Conservation (phyloP, 2,329 filamentous ascomycete species). For the Nemania abortiva region DNA sequence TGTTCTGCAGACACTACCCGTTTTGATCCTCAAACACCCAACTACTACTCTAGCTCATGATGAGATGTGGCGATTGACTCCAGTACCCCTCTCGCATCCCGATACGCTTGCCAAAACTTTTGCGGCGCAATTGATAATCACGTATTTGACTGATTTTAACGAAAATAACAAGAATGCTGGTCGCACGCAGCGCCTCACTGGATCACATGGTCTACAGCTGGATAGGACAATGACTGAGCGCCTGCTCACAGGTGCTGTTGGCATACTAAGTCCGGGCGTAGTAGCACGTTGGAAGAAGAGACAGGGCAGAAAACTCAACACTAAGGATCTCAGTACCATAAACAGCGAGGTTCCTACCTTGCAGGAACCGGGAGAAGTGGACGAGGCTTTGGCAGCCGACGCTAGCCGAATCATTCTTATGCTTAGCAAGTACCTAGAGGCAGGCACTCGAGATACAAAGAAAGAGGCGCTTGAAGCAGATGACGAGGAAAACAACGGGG, state of each 20-base stretch:
- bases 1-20: constrained; percentile 75
- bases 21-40: constrained; percentile 76
- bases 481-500: constrained; percentile 59
- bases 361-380: constrained; percentile 57
- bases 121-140: constrained; percentile 77
- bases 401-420: constrained; percentile 86
- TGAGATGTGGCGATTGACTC: constrained; percentile 77
- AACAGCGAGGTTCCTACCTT: constrained; percentile 21
- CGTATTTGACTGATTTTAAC: constrained; percentile 85
- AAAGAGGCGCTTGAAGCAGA: constrained; percentile 55
- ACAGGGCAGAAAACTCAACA: constrained; percentile 41
- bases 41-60: constrained; percentile 71
- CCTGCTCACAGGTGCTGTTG: constrained; percentile 57
- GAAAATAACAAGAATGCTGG: constrained; percentile 68
- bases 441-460: constrained; percentile 65
- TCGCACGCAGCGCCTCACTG: constrained; percentile 70
- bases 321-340: constrained; percentile 21
- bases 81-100: constrained; percentile 76
- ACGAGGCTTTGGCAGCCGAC: constrained; percentile 81
- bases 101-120: constrained; percentile 81
- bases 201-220: constrained; percentile 78
- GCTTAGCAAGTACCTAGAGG: constrained; percentile 73
- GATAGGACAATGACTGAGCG: constrained; percentile 72
- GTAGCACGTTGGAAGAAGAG: constrained; percentile 49
- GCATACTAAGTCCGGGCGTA: constrained; percentile 55